Conservation (phyloP, 2,329 filamentous ascomycete genomes). For the Biscogniauxia mediterranea region DNA sequence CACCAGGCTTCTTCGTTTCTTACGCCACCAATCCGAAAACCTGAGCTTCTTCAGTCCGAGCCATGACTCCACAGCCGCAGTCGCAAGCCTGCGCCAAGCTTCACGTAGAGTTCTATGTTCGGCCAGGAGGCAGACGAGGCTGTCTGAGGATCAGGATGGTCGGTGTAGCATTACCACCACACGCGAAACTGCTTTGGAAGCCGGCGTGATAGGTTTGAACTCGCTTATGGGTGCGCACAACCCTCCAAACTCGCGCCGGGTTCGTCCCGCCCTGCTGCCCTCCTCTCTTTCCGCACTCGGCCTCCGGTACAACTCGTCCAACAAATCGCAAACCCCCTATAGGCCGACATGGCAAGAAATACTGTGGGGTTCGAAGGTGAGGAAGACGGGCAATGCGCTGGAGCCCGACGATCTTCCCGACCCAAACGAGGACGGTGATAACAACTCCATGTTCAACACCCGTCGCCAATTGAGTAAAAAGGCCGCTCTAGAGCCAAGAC, state of each 20-base stretch:
- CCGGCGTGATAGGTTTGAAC: conserved; percentile 24
- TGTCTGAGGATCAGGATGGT: conserved; percentile 16
- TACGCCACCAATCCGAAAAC: conserved; percentile 67
- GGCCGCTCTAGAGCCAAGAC: conserved; percentile 76
- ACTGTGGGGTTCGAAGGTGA: conserved; percentile 43
- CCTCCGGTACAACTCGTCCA: conserved; percentile 29
- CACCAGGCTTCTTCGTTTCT: conserved; percentile 64
- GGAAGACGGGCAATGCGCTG: conserved; percentile 40
- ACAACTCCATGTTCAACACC: conserved; percentile 64
- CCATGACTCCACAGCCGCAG: conserved; percentile 18
- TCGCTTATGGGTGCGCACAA: conserved; percentile 18
- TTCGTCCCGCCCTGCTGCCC: conserved; percentile 10
- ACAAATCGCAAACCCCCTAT: conserved; percentile 24
- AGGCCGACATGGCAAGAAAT: conserved; percentile 47
- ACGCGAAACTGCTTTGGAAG: conserved; percentile 18
- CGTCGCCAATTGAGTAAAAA: conserved; percentile 71
- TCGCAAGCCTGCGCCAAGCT: conserved; percentile 7
- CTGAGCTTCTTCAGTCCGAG: conserved; percentile 50
- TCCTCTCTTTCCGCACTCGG: conserved; percentile 18
- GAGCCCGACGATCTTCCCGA: conserved; percentile 59
- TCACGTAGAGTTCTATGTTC: conserved; percentile 23
- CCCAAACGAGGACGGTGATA: conserved; percentile 57
- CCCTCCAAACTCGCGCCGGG: conserved; percentile 6
- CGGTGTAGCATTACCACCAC: neutral
- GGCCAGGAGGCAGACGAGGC: conserved; percentile 26